A percentile compares a stretch with the other conserved stretches of the same genome.
phyloP scores from a whole-genome alignment of 2,329 filamentous ascomycete species.

The Dactylellina haptotyla region DNA sequence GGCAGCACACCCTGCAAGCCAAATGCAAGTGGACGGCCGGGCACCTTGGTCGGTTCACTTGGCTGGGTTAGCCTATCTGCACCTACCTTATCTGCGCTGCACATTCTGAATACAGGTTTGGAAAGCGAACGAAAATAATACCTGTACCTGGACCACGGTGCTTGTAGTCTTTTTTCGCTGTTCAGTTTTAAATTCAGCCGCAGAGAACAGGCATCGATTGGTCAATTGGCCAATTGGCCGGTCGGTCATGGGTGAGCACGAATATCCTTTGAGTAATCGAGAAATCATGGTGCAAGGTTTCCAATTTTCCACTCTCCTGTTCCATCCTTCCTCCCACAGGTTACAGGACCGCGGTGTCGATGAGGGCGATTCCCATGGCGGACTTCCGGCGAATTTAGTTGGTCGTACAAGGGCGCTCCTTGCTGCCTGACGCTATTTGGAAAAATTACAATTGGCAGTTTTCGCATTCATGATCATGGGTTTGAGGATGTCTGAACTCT shows the following conservation, averaged over 20 bases:
- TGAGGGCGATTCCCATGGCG: background rate
- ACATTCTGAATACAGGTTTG: background rate
- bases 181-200: slow-evolving; percentile 20
- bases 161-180: background rate
- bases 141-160: background rate
- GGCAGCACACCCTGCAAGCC: background rate
- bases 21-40: background rate
- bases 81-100: slow-evolving; percentile 41
- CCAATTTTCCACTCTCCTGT: background rate
- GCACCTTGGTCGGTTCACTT: slow-evolving; percentile 2
- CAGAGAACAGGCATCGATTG: background rate
- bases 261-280: slow-evolving; percentile 29
- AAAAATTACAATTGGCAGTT: background rate
- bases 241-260: background rate
- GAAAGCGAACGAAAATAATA: background rate
- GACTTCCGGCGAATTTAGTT: background rate
- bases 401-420: background rate
- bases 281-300: slow-evolving; percentile 8
- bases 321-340: no score
- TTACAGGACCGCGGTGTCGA: no score
- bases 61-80: slow-evolving; percentile 28
- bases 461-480: no score
- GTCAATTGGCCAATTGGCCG: background rate
- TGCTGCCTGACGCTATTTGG: slow-evolving; percentile 30
- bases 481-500: no score